phyloP scores from a whole-genome alignment of 495 filamentous ascomycete species.

The Aspergillus haitiensis region DNA sequence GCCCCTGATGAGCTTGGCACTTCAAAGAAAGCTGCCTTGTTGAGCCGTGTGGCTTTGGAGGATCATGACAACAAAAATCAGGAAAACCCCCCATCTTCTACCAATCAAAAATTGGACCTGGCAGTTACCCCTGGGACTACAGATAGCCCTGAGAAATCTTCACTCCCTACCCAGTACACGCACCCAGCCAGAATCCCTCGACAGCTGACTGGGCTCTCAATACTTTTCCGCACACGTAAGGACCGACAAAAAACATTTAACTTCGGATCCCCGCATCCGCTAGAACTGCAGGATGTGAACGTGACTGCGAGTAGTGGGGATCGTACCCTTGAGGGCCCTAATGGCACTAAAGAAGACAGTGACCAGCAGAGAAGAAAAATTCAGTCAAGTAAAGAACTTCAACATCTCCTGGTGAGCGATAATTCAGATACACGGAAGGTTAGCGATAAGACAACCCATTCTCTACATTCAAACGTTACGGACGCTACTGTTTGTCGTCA shows the following conservation, averaged over 20 bases:
- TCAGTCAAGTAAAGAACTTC: neutral
- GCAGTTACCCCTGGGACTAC: neutral
- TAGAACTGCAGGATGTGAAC: neutral
- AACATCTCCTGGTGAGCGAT: constrained; percentile 2
- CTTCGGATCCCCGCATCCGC: neutral
- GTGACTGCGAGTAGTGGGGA: neutral
- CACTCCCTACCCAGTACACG: neutral
- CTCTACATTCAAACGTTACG: constrained; percentile 34
- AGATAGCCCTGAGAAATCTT: neutral
- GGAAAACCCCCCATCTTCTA: neutral
- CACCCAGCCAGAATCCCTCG: constrained; percentile 14
- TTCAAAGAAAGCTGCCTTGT: neutral
- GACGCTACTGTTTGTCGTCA: constrained; percentile 34
- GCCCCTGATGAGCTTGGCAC: neutral
- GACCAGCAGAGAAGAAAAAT: neutral
- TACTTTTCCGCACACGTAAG: constrained; percentile 23
- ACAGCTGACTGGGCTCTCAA: constrained; percentile 21
- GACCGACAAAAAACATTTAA: constrained; percentile 10
- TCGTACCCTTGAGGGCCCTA: neutral
- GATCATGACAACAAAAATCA: neutral
- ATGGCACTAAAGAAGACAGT: neutral
- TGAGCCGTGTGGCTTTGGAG: neutral
- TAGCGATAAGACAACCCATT: constrained; percentile 31
- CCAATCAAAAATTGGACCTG: neutral
- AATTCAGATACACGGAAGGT: constrained; percentile 26